Evolutionary conservation across 352 stramenopile genomes (phyloP).

Genomic region (Phytophthora pluvialis): DNA sequence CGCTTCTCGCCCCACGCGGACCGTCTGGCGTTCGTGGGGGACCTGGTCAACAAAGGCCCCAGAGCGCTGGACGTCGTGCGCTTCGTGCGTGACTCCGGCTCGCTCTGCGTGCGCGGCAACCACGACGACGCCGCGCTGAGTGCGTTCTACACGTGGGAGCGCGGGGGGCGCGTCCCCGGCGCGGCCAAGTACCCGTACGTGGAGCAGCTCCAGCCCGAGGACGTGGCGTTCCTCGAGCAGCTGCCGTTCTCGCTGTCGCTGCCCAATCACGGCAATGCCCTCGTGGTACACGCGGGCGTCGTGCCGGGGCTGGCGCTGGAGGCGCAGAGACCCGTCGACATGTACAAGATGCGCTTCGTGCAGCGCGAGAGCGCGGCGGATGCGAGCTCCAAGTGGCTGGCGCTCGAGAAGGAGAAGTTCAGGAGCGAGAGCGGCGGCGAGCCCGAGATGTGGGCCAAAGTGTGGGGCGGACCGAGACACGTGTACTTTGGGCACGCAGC

Average conservation of each 20-base stretch:
- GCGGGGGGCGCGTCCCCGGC: slow-evolving; percentile 10
- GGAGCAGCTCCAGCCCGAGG: slow-evolving; percentile 51
- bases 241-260: slow-evolving; percentile 82
- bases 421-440: slow-evolving; percentile 31
- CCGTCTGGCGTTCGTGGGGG: slow-evolving; percentile 88
- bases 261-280: slow-evolving; percentile 50
- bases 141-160: slow-evolving; percentile 61
- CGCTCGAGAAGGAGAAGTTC: slow-evolving; percentile 44
- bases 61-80: slow-evolving; percentile 80
- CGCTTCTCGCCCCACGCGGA: slow-evolving; percentile 59
- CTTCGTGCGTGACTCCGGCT: slow-evolving; percentile 60
- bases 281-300: slow-evolving; percentile 82
- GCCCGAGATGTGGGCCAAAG: slow-evolving; percentile 68
- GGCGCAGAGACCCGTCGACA: slow-evolving; percentile 86
- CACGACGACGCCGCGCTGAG: slow-evolving; percentile 80
- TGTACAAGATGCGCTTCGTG: slow-evolving; percentile 94
- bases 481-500: slow-evolving; percentile 95
- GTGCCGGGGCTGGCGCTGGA: slow-evolving; percentile 62
- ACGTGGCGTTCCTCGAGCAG: slow-evolving; percentile 74
- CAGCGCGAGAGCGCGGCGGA: slow-evolving; percentile 42
- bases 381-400: slow-evolving; percentile 28
- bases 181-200: slow-evolving; percentile 76
- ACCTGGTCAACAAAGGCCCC: slow-evolving; percentile 94
- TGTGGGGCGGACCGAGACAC: slow-evolving; percentile 80
- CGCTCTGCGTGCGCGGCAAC: slow-evolving; percentile 80